These are phyloP conservation scores for Aspergillus fumigatus DNA, from an alignment of 2,329 filamentous ascomycete species.

Conservation along the genomic window DNA sequence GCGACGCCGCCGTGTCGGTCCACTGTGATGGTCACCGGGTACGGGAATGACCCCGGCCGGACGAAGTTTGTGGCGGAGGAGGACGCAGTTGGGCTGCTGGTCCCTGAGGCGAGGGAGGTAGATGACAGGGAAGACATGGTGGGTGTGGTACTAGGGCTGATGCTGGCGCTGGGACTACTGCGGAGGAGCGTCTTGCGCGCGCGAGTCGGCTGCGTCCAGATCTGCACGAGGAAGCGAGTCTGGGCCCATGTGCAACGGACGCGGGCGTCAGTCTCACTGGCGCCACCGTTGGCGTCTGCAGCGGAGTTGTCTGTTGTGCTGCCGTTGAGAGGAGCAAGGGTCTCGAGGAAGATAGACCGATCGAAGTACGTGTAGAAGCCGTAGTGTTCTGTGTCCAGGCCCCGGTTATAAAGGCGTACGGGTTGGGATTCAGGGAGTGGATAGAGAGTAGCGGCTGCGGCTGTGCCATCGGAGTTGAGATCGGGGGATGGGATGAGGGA, in stretches of 20 bases:
- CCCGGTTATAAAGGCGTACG: conserved; percentile 79
- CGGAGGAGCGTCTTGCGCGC: conserved; percentile 23
- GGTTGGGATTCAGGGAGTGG: conserved; percentile 68
- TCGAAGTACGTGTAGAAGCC: conserved; percentile 92
- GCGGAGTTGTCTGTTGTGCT: conserved; percentile 36
- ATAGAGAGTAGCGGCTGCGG: conserved; percentile 66
- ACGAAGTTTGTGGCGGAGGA: conserved; percentile 44
- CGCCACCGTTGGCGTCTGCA: conserved; percentile 49
- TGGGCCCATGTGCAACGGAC: conserved; percentile 56
- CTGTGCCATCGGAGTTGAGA: conserved; percentile 64
- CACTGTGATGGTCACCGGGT: conserved; percentile 55
- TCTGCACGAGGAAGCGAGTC: conserved; percentile 58
- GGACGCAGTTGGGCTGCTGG: conserved; percentile 1
- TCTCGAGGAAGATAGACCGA: conserved; percentile 76
- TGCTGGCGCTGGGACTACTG: conserved; percentile 2
- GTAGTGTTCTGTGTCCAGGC: conserved; percentile 76
- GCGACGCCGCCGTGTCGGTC: conserved; percentile 57
- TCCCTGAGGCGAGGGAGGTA: conserved; percentile 10
- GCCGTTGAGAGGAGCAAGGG: conserved; percentile 46
- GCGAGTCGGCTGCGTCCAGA: conserved; percentile 53
- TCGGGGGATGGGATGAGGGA: conserved; percentile 60
- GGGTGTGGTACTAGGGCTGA: conserved; percentile 9
- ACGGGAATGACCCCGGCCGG: conserved; percentile 56
- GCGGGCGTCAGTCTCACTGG: conserved; percentile 41
- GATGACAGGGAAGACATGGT: conserved; percentile 12